Base-by-base conservation (phyloP, 352 stramenopile species). In the Globisporangium spiculum region DNA sequence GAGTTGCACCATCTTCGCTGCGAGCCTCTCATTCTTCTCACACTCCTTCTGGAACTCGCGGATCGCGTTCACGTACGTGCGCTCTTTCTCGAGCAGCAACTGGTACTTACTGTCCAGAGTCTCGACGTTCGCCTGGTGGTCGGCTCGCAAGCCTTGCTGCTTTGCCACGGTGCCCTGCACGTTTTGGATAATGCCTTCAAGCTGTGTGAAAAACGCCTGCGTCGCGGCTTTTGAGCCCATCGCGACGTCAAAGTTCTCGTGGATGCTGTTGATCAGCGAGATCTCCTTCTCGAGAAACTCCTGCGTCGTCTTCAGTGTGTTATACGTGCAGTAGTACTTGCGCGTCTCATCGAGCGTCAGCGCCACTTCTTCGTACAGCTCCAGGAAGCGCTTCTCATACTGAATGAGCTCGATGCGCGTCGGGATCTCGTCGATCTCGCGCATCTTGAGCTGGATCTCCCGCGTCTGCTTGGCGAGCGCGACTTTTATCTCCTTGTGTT, bases 301-400 rank as follows among this genome's bases (percentile, higher is more conserved):
- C 6, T 88, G 80, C 4, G 77, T 94, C 8, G 74, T 88, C 73
- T 96, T 89, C 5, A 96, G 71, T 18, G 86, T 92, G 68, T 98
- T 97, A 69, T 97, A 97, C 8, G 91, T 81, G 61, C 75, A 86
- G 55, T 90, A 96, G 67, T 97, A 96, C 70, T 95, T 95, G 18
- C 89, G 78, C 9, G 88, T 97, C 72, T 98, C 92, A 20, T 98
- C 92, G 18, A 97, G 73, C 26, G 92, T 97, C 62, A 93, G 70
- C 7, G 86, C 83, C 2, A 96, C 86, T 72, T 97, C 80, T 30
- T 97, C 84, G 48, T 94, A 97, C 1, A 98, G 76, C 67, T 98
- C 92, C 2, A 88, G 44, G 34, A 97, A 97, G 1, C 92, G 82
- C 66, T 91, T 93, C 63, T 97, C 90, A 67, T 97, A 98, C 75